Percentiles rank a stretch among this genome's conserved stretches.
Conservation (phyloP, 2,329 filamentous ascomycete species). For the Clonostachys sp. region DNA sequence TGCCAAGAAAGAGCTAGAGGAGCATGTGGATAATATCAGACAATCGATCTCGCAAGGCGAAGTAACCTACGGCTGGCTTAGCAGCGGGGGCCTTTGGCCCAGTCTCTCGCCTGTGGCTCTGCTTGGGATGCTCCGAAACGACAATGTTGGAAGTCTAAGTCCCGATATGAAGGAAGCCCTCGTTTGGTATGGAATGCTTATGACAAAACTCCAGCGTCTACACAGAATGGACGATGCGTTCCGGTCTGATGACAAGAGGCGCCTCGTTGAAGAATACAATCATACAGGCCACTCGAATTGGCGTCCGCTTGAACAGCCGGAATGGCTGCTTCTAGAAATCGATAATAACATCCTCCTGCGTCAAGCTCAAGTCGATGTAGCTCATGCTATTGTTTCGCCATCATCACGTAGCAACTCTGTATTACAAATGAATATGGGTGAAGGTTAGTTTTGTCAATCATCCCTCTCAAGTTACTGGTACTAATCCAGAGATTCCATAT, state of each 20-base stretch:
- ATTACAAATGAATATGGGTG: slow-evolving; percentile 66
- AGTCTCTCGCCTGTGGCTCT: slow-evolving; percentile 32
- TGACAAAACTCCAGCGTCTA: slow-evolving; percentile 39
- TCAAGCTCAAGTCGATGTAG: slow-evolving; percentile 52
- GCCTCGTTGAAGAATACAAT: slow-evolving; percentile 34
- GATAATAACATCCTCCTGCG: slow-evolving; percentile 61
- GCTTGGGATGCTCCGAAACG: slow-evolving; percentile 37
- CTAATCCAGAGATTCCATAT: slow-evolving; percentile 22
- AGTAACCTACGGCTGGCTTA: slow-evolving; percentile 27
- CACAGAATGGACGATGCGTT: slow-evolving; percentile 29
- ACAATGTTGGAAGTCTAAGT: slow-evolving; percentile 16
- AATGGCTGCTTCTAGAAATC: slow-evolving; percentile 60
- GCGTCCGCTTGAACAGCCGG: slow-evolving; percentile 44
- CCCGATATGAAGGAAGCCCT: slow-evolving; percentile 29
- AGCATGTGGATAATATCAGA: too few species aligned
- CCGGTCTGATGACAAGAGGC: slow-evolving; percentile 28
- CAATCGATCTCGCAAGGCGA: background rate
- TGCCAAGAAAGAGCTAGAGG: too few species aligned
- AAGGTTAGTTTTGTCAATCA: slow-evolving; percentile 29
- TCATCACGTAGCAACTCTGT: slow-evolving; percentile 37
- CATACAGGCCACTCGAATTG: slow-evolving; percentile 54
- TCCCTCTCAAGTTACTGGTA: background rate
- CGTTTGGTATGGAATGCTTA: slow-evolving; percentile 32
- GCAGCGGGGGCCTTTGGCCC: slow-evolving; percentile 37
- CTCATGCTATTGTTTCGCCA: slow-evolving; percentile 46